Base-by-base conservation (phyloP, 2,329 filamentous ascomycete genomes). In the Purpureocillium takamizusanense region DNA sequence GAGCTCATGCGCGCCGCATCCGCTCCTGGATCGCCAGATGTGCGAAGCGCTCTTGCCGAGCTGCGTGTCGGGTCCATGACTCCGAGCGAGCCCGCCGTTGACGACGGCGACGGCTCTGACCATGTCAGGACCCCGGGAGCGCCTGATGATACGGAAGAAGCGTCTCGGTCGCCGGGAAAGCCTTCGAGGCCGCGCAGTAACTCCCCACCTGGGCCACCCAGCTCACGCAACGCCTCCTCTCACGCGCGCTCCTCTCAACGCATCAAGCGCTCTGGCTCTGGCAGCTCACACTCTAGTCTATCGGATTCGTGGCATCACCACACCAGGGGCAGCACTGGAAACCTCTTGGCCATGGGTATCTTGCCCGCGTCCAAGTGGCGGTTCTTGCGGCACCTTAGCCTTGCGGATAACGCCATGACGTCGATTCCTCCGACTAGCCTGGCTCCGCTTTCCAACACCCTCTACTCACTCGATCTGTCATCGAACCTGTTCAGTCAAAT, bases 401-500 rank as follows among this genome's bases (percentile, higher is more conserved):
- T 98, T 37, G 81, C 90, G 6, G 92, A 97, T 56, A 98, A 97
- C 61, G 82, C 83, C 8, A 70, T 98, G 46, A 94, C 87, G 7
- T 78, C 80, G 5, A 81, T 98, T 46, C 76, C 83, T 31, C 74
- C 81, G 4, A 66, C 78, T 35, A 87, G 89, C 55, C 70, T 98
- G 45, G 71, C 77, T 8, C 90, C 92, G 13, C 72, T 98, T 36
- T 81, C 88, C 31, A 87, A 87, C 52, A 95, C 86, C 0, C 69
- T 98, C 21, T 86, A 90, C 54, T 97, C 92, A 1, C 72, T 98
- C 38, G 92, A 98, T 57, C 68, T 98, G 34, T 97, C 92, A 1
- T 81, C 80, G 36, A 98, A 98, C 54, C 77, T 95, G 25, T 94
- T 98, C 59, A 81, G 79, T n/a, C 86, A 95, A 58, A 83, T 97